Base-by-base conservation (phyloP, 2,329 filamentous ascomycete genomes). In the Aspergillus brunneoviolaceus region DNA sequence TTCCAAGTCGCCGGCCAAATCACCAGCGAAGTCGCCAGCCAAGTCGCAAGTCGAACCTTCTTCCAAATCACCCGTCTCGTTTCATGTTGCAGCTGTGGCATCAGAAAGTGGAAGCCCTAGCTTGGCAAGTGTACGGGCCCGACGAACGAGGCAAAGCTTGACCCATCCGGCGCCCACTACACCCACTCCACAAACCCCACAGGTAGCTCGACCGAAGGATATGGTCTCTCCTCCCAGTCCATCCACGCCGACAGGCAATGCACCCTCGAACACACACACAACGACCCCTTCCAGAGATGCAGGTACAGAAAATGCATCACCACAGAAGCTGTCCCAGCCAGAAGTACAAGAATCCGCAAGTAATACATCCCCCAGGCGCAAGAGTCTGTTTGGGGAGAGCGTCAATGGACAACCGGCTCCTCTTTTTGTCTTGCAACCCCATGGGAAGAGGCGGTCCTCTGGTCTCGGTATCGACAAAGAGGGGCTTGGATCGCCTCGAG, bases 401-500 rank as follows among this genome's bases (percentile, higher is more conserved):
- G 73, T 73, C 21, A 86, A 83, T 5, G 87, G 87, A 3, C 71
- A 80, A 35, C 81, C 82, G 19, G 89, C 87, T 1, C 89, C 89
- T 14, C 84, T 81, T 19, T 81, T 90, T 53, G 76, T 90, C 12
- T 73, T 91, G 6, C 89, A 84, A 3, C 87, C 88, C 2, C 83
- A 85, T 60, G 69, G 70, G 39, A 82, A 61, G 31, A 68, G 88
- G 29, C 80, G 81, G 49, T 84, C 88, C 16, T 89, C 88, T 14
- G 89, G 89, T 0, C 70, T 92, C 62, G 89, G 90, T 23, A 84
- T 86, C 63, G 90, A 91, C 67, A 85, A 85, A 64, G 79, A 83
- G 63, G 90, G 90, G 0, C 82, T 93, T 57, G 90, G 91, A 6
- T 94, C 91, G 0, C 91, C 90, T 5, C 86, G 85, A 55, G 84